Evolutionary conservation across 164 flowering plant species (phyloP), one percentile per base, ranked within the genome.

Genomic region (Nymphaea thermarum): DNA sequence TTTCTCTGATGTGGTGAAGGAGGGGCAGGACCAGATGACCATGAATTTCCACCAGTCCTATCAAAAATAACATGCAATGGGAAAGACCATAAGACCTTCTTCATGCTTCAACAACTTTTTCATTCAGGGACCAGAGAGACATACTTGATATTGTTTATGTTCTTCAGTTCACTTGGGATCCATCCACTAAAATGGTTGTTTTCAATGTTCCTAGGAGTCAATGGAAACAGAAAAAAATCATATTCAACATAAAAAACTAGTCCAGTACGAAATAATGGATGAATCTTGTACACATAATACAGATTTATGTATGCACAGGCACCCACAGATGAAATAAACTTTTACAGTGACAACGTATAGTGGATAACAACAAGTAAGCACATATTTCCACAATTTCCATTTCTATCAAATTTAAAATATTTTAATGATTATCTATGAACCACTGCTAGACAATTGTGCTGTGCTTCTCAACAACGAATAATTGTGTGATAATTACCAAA

Each of bases 11-110:
- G 6, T 8, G 60, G 60, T 8, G 14, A 47, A 59, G 89, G 84
- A 66, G 89, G 86, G 62, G 86, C 86, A 36, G 78, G 65, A n/a
- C 85, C 86, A 68, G 82, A 68, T 67, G 86, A 80, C 90, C 90
- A 87, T 64, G 83, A 69, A 79, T 90, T 92, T 60, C 95, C 96
- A 63, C 83, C 90, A 72, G 88, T 87, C 70, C 90, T 87, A 69
- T 41, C 43, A 75, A 60, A 71, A 73, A 15, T 43, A 44, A 65
- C 60, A 47, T 8, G 42, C 66, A 66, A 71, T 43, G 62, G 10
- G 60, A 47, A 42, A 16, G 17, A 43, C 25, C 42, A 67, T 67
- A 45, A 4, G 4, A 43, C 41, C 6, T 44, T 36, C 15, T 43
- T 42, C 36, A 67, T 59, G 55, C 43, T 62, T 57, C 2, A 6